These are phyloP conservation scores for Elsinoe necatrix DNA, from an alignment of 2,329 filamentous ascomycete species.

Conservation along the genomic window DNA sequence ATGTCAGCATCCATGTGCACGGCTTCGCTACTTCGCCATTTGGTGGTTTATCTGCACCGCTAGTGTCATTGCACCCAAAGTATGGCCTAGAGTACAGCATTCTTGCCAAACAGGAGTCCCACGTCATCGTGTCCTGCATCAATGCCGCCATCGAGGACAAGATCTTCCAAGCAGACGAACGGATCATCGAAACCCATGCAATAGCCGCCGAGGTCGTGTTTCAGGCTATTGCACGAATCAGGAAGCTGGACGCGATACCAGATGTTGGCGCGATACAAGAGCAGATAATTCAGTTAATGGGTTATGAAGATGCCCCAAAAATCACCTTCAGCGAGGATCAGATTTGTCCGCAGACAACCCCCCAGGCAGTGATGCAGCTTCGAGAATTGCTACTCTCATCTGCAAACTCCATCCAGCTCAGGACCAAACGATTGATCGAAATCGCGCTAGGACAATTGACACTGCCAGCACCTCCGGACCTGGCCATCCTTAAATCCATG, in stretches of 20 bases:
- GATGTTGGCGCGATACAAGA: not conserved
- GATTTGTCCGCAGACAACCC: not conserved
- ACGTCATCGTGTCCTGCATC: constrained; percentile 20
- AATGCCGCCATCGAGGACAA: not conserved
- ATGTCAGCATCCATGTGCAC: constrained; percentile 45
- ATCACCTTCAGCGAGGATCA: not conserved
- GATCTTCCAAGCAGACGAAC: not conserved
- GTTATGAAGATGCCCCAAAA: not conserved
- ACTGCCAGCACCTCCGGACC: constrained; percentile 13
- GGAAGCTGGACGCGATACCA: not conserved
- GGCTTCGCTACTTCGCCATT: constrained; percentile 43
- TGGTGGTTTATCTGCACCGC: constrained; percentile 41
- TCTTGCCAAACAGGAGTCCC: constrained; percentile 33
- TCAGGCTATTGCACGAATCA: not conserved
- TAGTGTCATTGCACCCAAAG: constrained; percentile 46
- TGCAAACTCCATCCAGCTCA: not conserved
- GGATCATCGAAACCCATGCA: not conserved
- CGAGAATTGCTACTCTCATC: not conserved
- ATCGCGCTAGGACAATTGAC: constrained; percentile 7
- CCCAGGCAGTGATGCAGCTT: not conserved
- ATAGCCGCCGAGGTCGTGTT: not conserved
- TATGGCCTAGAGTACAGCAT: constrained; percentile 51
- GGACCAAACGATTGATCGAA: constrained; percentile 10
- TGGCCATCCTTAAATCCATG: constrained; percentile 15
- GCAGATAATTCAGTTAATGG: not conserved